Percentiles rank a stretch among this genome's conserved stretches.
phyloP scores from a whole-genome alignment of 1,139 yeast genomes.

The Saccharomyces uvarum region DNA sequence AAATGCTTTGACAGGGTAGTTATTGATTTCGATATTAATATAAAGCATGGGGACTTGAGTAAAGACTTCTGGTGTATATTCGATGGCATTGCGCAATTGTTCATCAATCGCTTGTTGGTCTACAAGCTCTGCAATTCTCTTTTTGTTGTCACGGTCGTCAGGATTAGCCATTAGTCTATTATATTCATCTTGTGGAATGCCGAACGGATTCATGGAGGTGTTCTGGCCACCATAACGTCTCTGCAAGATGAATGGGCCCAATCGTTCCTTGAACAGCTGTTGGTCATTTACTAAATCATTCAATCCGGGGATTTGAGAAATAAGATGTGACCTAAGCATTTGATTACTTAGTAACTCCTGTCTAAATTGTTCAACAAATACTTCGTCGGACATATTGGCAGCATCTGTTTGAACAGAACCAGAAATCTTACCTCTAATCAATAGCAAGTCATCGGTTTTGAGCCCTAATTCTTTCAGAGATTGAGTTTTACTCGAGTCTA shows the following conservation, averaged over 20 bases:
- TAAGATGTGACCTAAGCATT: constrained; percentile 34
- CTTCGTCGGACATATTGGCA: constrained; percentile 25
- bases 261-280: constrained; percentile 42
- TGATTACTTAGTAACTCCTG: constrained; percentile 41
- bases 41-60: constrained; percentile 77
- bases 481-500: constrained; percentile 33
- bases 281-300: constrained; percentile 45
- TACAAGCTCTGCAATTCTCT: constrained; percentile 57
- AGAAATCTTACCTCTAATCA: constrained; percentile 32
- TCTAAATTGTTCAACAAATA: constrained; percentile 46
- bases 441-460: constrained; percentile 51
- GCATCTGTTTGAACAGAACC: constrained; percentile 11
- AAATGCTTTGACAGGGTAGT: constrained; percentile 77
- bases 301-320: constrained; percentile 38
- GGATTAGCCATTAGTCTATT: constrained; percentile 52
- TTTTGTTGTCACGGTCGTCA: constrained; percentile 66
- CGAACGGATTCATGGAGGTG: constrained; percentile 26
- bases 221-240: constrained; percentile 26
- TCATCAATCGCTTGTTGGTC: constrained; percentile 70
- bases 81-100: constrained; percentile 71
- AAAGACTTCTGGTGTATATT: constrained; percentile 84
- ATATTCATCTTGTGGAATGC: constrained; percentile 42
- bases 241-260: constrained; percentile 34
- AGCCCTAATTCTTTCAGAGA: constrained; percentile 44
- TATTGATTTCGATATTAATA: constrained; percentile 69